Base-by-base conservation (phyloP, 805 yeast genomes). In the Starmerella vaccinii region DNA sequence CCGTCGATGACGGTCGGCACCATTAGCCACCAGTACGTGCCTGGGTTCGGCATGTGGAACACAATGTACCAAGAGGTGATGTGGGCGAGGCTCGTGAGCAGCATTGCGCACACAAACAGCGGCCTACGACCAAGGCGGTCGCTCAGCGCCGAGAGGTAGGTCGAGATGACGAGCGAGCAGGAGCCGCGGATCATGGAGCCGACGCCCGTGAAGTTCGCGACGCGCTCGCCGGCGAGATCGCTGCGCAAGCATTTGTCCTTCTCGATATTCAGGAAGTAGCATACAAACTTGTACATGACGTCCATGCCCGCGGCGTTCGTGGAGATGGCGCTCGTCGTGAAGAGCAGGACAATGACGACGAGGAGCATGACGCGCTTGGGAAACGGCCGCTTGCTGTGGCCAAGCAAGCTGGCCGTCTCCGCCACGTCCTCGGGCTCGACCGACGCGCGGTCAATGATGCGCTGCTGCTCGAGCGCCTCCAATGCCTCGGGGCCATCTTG, bases 111-210 rank as follows among this genome's bases (percentile, higher is more conserved):
- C 24, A 59, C 32, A 24, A 58, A 43, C 15, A 59, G 26, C 13
- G 58, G 58, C 39, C 56, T 54, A 13, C 63, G 58, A 39, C 63
- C 63, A 6, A 46, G 45, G 3, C 57, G 45, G 41, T 60, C 63
- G 43, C 62, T 58, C 10, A 54, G 35, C 18, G 55, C 34, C 26
- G 61, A 55, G 44, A 59, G 40, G 13, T 47, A 49, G 22, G 63
- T 52, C 18, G 50, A 40, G 10, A 52, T 43, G 15, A 57, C 18
- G 19, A 60, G 39, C 22, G 56, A 45, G 8, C 52, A 46, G 13
- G 26, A 19, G 4, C 60, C 58, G 22, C 40, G 18, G n/a, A 57
- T 32, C 7, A 54, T 19, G 7, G 61, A 35, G 37, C 37, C 38
- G 13, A 45, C 53, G 13, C 52, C 56, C 9, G 49, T 45, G 44